These are phyloP conservation scores for Fraxinus floribunda DNA, from an alignment of 305 asterid species.

Conservation along the genomic window DNA sequence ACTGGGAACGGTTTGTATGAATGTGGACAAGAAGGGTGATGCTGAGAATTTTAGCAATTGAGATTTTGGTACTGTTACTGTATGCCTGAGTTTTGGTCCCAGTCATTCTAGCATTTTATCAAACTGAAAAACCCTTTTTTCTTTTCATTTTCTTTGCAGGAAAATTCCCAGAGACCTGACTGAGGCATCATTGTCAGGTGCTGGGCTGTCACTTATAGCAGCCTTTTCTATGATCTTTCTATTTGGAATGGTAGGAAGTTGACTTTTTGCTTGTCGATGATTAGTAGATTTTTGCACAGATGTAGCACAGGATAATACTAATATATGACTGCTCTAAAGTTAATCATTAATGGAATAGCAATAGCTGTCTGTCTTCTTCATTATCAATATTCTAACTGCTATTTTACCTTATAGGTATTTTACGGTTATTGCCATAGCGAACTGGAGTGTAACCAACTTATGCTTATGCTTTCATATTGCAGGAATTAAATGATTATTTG, in stretches of 20 bases:
- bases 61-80: background rate
- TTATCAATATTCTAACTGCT: background rate
- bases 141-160: conserved; percentile 44
- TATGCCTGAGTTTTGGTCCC: background rate
- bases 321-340: conserved; percentile 7
- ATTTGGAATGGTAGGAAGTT: conserved; percentile 83
- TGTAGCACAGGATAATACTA: background rate
- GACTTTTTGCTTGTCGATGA: conserved; percentile 3
- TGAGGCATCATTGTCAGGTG: conserved; percentile 95
- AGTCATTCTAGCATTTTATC: background rate
- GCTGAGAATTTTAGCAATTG: background rate
- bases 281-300: conserved; percentile 9
- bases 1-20: background rate
- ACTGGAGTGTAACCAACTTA: conserved; percentile 4
- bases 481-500: conserved; percentile 81
- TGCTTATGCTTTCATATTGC: conserved; percentile 34
- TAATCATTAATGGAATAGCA: background rate
- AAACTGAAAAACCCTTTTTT: conserved; percentile 1
- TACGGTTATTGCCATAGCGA: conserved; percentile 1
- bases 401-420: conserved; percentile 8
- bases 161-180: conserved; percentile 95
- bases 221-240: conserved; percentile 78
- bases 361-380: conserved; percentile 1
- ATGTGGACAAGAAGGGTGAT: background rate
- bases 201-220: conserved; percentile 87